Conservation (phyloP, 1,284 basidiomycete species). For the Marasmius tenuissimus region DNA sequence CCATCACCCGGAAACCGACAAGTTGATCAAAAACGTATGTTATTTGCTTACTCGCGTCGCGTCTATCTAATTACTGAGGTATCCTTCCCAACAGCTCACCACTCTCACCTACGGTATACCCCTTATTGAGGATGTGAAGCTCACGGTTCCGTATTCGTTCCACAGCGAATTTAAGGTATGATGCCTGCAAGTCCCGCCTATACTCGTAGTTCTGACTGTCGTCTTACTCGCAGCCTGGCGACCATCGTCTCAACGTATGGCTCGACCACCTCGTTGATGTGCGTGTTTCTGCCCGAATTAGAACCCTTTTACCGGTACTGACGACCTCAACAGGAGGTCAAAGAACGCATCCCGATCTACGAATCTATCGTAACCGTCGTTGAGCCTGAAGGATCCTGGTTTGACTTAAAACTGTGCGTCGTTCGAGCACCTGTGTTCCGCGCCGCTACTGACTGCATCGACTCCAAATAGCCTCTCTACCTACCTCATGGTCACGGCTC, state of each 20-base stretch:
- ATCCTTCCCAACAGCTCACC: slow-evolving; percentile 48
- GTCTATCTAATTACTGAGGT: slow-evolving; percentile 4
- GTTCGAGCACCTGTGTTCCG: slow-evolving; percentile 6
- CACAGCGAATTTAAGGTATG: slow-evolving; percentile 82
- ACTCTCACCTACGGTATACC: slow-evolving; percentile 59
- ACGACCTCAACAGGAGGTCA: slow-evolving; percentile 40
- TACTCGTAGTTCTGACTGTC: background rate
- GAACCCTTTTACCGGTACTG: background rate
- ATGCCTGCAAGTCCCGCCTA: background rate
- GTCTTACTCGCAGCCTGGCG: slow-evolving; percentile 58
- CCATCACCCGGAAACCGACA: slow-evolving; percentile 65
- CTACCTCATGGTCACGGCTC: slow-evolving; percentile 69
- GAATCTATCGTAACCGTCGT: slow-evolving; percentile 83
- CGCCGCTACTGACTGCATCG: slow-evolving; percentile 2
- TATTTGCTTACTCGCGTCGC: background rate
- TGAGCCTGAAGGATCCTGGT: slow-evolving; percentile 76
- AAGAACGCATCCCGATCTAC: slow-evolving; percentile 68
- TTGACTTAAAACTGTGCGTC: slow-evolving; percentile 79
- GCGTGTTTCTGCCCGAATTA: slow-evolving; percentile 20
- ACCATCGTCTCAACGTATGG: slow-evolving; percentile 79
- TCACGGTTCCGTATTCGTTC: slow-evolving; percentile 75
- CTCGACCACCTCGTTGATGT: slow-evolving; percentile 71
- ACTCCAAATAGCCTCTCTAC: slow-evolving; percentile 61
- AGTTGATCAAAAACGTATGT: slow-evolving; percentile 75
- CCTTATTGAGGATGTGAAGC: slow-evolving; percentile 62